phyloP scores from a whole-genome alignment of 2,329 filamentous ascomycete genomes.

The Xylariaceae sp. region DNA sequence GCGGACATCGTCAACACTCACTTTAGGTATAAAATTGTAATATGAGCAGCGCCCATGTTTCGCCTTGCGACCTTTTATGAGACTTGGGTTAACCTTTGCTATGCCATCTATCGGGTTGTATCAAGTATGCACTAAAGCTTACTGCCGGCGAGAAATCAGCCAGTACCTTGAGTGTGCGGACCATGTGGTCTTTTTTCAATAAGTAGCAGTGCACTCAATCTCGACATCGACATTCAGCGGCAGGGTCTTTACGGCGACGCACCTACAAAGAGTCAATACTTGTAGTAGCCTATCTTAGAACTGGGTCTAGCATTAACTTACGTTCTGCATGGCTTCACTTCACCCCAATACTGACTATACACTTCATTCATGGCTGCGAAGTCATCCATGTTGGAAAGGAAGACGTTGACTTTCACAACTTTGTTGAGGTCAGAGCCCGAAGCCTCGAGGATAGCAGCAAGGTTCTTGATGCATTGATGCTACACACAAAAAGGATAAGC shows the following conservation, averaged over 20 bases:
- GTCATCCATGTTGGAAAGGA: slow-evolving; percentile 72
- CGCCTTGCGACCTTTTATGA: no score
- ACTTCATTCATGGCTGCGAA: slow-evolving; percentile 76
- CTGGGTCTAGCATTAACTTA: slow-evolving; percentile 27
- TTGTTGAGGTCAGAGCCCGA: slow-evolving; percentile 66
- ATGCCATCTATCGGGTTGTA: no score
- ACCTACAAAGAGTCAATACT: slow-evolving; percentile 12
- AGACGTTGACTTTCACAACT: slow-evolving; percentile 74
- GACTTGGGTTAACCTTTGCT: no score
- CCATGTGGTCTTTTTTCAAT: slow-evolving; percentile 3
- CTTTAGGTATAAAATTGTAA: no score
- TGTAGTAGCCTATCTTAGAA: neutral
- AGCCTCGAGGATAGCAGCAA: slow-evolving; percentile 69
- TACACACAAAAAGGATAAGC: slow-evolving; percentile 21
- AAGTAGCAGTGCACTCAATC: slow-evolving; percentile 33
- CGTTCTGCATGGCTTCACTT: slow-evolving; percentile 50
- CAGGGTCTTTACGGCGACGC: slow-evolving; percentile 29
- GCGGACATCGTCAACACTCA: no score
- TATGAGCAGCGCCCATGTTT: no score
- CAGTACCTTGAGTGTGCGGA: neutral
- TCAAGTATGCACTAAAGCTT: no score
- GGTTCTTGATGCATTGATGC: slow-evolving; percentile 70
- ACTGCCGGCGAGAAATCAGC: neutral
- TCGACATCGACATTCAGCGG: slow-evolving; percentile 29
- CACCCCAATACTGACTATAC: slow-evolving; percentile 70